Percentiles rank a stretch among this genome's conserved stretches.
Evolutionary conservation across 768 basidiomycete species (phyloP).

Genomic region (Tubosaeta sp.): DNA sequence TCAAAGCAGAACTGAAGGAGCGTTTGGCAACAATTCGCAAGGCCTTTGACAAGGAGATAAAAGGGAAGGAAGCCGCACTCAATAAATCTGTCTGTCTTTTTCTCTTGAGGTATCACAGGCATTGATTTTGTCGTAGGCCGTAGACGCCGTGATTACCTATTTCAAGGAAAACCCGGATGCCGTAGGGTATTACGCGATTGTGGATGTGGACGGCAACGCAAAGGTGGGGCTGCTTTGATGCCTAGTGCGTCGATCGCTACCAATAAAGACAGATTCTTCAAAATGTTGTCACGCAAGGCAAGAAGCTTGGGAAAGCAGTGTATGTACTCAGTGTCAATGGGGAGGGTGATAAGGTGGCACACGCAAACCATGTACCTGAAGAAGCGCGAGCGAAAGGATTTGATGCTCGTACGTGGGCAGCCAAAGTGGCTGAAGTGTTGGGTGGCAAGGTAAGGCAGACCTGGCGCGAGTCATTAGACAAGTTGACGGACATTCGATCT

Average conservation of each 20-base stretch:
- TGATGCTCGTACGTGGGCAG: slow-evolving; percentile 88
- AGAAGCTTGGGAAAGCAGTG: slow-evolving; percentile 74
- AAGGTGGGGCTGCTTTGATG: slow-evolving; percentile 50
- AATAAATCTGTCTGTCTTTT: slow-evolving; percentile 64
- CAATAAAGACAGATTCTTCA: slow-evolving; percentile 56
- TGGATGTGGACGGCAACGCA: slow-evolving; percentile 79
- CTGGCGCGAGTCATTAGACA: not conserved
- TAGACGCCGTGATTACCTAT: slow-evolving; percentile 62
- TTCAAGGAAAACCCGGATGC: slow-evolving; percentile 76
- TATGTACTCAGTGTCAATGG: slow-evolving; percentile 84
- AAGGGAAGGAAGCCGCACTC: slow-evolving; percentile 71
- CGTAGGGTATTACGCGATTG: slow-evolving; percentile 60
- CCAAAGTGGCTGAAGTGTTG: slow-evolving; percentile 67
- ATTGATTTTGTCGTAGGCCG: slow-evolving; percentile 43
- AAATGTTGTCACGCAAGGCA: slow-evolving; percentile 69
- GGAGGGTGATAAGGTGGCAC: slow-evolving; percentile 71
- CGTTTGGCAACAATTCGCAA: slow-evolving; percentile 68
- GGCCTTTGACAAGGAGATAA: slow-evolving; percentile 78
- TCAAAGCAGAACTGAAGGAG: slow-evolving; percentile 77
- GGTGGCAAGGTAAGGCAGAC: slow-evolving; percentile 79
- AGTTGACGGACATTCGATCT: slow-evolving; percentile 7
- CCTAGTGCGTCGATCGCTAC: not conserved
- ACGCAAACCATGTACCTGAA: slow-evolving; percentile 79
- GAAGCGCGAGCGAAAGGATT: slow-evolving; percentile 58
- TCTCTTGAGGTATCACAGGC: not conserved